Evolutionary conservation across 176 grass and related monocot species (phyloP).

Genomic region (Hordeum vulgare): DNA sequence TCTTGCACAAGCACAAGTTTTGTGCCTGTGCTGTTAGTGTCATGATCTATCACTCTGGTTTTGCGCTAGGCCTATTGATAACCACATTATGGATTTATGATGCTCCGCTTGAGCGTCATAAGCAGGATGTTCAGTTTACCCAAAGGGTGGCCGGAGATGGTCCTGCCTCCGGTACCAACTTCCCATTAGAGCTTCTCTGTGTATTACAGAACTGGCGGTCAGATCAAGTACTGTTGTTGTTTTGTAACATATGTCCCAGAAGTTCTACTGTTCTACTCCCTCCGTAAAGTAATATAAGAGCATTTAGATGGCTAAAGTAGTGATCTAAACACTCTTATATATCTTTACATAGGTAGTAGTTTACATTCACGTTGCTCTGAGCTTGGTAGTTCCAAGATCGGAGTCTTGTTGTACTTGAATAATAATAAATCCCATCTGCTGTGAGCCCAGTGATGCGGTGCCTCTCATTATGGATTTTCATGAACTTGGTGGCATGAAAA

Average conservation of each 20-base stretch:
- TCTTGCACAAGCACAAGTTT: not conserved
- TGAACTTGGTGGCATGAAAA: not conserved
- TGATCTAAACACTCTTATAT: too few species aligned
- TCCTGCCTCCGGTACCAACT: not conserved
- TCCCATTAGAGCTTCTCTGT: not conserved
- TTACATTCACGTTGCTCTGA: not conserved
- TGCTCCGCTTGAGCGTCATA: not conserved
- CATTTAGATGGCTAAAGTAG: too few species aligned
- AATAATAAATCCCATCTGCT: slow-evolving; percentile 20
- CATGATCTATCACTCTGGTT: slow-evolving; percentile 6
- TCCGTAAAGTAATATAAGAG: too few species aligned
- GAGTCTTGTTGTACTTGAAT: not conserved
- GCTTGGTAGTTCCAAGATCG: not conserved
- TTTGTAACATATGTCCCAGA: not conserved
- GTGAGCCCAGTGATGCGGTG: not conserved
- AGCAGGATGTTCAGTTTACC: not conserved
- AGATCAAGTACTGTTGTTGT: not conserved
- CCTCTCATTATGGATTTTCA: not conserved
- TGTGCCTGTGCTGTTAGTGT: not conserved
- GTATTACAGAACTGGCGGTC: not conserved
- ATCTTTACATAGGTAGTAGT: too few species aligned
- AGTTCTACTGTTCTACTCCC: not conserved
- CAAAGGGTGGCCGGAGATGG: not conserved
- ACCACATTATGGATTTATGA: not conserved
- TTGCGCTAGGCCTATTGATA: not conserved